These are phyloP conservation scores for Blepharisma undulans DNA, from an alignment of 169 alveolate species.

Conservation along the genomic window DNA sequence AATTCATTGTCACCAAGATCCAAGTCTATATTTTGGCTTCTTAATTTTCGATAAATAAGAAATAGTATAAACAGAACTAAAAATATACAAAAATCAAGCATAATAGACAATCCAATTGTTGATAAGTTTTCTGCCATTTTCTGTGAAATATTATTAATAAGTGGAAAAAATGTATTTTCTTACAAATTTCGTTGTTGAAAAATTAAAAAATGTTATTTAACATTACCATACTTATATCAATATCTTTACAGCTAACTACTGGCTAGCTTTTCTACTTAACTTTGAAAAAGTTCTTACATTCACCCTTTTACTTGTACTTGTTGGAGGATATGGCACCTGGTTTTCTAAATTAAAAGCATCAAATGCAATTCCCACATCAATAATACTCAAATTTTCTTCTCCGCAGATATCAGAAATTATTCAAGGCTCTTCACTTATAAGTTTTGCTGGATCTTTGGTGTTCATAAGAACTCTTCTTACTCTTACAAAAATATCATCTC, in stretches of 20 bases:
- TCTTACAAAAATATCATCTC: background rate
- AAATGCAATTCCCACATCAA: constrained; percentile 36
- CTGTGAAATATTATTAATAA: too few species aligned
- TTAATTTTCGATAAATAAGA: background rate
- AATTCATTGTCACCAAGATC: background rate
- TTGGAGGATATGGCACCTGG: too few species aligned
- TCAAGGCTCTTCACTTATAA: constrained; percentile 33
- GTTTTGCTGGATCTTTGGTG: constrained; percentile 16
- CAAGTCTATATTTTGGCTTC: background rate
- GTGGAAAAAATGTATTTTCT: too few species aligned
- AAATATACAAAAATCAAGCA: background rate
- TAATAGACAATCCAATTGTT: too few species aligned
- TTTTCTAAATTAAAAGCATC: constrained; percentile 36
- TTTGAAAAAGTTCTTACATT: too few species aligned
- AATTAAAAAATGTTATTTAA: too few species aligned
- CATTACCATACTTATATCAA: too few species aligned
- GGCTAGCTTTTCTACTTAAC: too few species aligned
- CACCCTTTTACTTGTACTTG: too few species aligned
- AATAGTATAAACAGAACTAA: background rate
- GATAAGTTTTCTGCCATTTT: too few species aligned
- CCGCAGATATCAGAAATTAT: constrained; percentile 36
- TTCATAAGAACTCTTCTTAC: background rate
- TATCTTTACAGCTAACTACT: too few species aligned
- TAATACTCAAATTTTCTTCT: constrained; percentile 16
- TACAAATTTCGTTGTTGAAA: too few species aligned